Conservation (phyloP, 2,329 filamentous ascomycete species). For the Alternaria gaisen region DNA sequence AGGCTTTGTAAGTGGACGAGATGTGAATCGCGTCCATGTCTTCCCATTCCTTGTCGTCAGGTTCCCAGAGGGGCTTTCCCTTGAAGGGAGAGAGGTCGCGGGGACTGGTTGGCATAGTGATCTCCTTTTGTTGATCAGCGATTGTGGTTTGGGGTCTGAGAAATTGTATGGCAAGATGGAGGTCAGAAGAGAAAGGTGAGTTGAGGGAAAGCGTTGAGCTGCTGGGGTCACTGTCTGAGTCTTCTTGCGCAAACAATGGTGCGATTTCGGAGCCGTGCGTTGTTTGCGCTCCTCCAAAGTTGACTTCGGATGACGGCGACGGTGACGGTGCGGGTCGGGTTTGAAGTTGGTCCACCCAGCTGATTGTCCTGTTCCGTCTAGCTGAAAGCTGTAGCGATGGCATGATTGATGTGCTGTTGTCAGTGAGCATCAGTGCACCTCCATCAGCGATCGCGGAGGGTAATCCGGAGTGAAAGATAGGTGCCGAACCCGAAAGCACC, state of each 20-base stretch:
- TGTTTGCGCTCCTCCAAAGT: background rate
- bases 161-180: background rate
- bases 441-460: background rate
- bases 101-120: background rate
- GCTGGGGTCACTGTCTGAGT: background rate
- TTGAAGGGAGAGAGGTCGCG: slow-evolving; percentile 3
- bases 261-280: background rate
- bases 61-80: slow-evolving; percentile 17
- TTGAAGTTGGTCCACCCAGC: background rate
- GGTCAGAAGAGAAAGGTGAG: background rate
- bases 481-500: background rate
- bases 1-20: slow-evolving; percentile 15
- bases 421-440: background rate
- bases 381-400: background rate
- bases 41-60: slow-evolving; percentile 22
- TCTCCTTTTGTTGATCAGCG: background rate
- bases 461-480: background rate
- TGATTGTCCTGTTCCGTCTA: background rate
- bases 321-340: background rate
- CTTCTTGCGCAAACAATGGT: background rate
- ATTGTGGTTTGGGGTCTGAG: background rate
- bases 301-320: background rate
- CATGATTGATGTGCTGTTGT: background rate
- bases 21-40: slow-evolving; percentile 10
- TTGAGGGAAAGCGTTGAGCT: slow-evolving; percentile 1